These are phyloP conservation scores for Coleophoma eucalyptorum DNA, from an alignment of 2,329 filamentous ascomycete genomes.

Conservation along the genomic window DNA sequence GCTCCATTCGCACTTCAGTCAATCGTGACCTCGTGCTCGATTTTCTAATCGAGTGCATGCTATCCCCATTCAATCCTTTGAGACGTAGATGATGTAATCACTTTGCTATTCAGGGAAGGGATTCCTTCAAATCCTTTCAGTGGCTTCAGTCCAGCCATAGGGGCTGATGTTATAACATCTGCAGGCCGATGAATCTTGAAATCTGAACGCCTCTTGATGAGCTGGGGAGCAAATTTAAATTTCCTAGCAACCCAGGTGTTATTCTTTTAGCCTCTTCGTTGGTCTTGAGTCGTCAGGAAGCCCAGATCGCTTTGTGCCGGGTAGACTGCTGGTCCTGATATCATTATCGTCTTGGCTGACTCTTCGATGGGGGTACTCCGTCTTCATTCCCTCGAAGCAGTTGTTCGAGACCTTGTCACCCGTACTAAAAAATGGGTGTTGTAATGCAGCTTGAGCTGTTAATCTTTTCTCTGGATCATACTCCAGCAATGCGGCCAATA, in stretches of 20 bases:
- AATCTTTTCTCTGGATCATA: constrained; percentile 90
- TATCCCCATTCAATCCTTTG: too few species aligned
- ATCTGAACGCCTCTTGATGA: too few species aligned
- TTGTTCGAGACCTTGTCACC: constrained; percentile 68
- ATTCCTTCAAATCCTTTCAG: too few species aligned
- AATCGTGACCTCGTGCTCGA: too few species aligned
- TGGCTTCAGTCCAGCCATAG: too few species aligned
- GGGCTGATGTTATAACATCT: too few species aligned
- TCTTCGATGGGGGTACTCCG: constrained; percentile 83
- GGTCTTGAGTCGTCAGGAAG: constrained; percentile 74
- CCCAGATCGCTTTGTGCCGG: constrained; percentile 86
- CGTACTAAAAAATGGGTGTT: constrained; percentile 82
- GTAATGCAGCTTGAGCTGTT: constrained; percentile 82
- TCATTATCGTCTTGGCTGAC: constrained; percentile 96
- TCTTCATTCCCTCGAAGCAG: constrained; percentile 86
- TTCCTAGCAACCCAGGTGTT: neutral
- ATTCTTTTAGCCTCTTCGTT: constrained; percentile 59
- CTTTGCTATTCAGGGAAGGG: too few species aligned
- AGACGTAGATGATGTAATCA: too few species aligned
- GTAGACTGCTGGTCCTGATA: constrained; percentile 83
- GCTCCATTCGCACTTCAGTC: too few species aligned
- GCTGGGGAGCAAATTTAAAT: too few species aligned
- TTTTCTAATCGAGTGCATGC: too few species aligned
- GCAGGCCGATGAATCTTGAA: too few species aligned
- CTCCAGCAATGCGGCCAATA: constrained; percentile 79